Evolutionary conservation across 129 eudicot genomes (phyloP), one percentile per base, ranked within the genome.

Genomic region (Tanacetum coccineum): DNA sequence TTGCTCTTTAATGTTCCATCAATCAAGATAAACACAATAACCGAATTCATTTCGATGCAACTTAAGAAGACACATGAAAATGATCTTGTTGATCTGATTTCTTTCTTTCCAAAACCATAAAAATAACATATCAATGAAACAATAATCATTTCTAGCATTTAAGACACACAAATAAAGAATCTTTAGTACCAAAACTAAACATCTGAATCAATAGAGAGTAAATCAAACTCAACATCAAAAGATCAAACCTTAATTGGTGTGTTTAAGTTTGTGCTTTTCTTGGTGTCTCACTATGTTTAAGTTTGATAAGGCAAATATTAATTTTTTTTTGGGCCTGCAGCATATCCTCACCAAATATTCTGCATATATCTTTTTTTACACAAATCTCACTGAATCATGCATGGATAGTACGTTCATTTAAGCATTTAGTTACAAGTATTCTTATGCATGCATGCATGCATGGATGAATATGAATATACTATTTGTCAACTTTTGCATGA

Each of bases 241-340:
- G 5, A 63, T 63, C 57, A 73, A 63, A 39, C 71, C 58, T 22
- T 73, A 73, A 73, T 64, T 52, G 71, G 56, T 44, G 56, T 73
- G 64, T 15, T 64, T 73, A n/a, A 17, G 40, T 64, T 36, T 7
- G 66, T 64, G 57, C 56, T 63, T 64, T 74, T 73, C 71, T 64
- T 73, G 65, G 26, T 64, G 71, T 64, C 78, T 73, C 57, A 25
- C 55, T 64, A 48, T 73, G 77, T 63, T 46, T 15, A 67, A 53
- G 52, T 73, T 64, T 74, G 36, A 44, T 74, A 15, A 64, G 78
- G 78, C 49, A 74, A 55, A 19, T 56, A 66, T 74, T 66, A 66
- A 66, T 30, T 26, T 46, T 74, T n/a, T 74, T 51, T 20, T 48
- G 79, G 79, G 73, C 79, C 68, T 58, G 68, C 73, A 74, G 65